Percentiles rank a stretch among this genome's conserved stretches.
phyloP scores from a whole-genome alignment of 306 rosid species.

The Datisca glomerata region DNA sequence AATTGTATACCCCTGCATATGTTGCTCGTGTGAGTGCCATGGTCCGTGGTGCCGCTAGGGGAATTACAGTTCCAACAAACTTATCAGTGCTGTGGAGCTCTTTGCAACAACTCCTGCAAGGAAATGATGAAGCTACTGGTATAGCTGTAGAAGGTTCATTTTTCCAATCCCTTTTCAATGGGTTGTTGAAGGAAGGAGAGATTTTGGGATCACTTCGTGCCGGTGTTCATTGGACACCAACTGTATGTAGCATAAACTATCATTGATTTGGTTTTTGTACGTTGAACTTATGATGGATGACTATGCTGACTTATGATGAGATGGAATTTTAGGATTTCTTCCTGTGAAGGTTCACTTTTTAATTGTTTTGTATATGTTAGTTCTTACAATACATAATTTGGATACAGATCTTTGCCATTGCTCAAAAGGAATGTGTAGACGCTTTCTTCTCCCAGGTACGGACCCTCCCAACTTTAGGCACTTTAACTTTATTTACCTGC shows the following conservation, averaged over 20 bases:
- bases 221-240: conserved; percentile 97
- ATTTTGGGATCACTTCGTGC: conserved; percentile 87
- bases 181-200: conserved; percentile 68
- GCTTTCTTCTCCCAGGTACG: conserved; percentile 91
- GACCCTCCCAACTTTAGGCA: too few relatives aligned
- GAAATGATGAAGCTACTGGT: conserved; percentile 74
- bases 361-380: neutral
- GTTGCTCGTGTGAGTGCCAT: conserved; percentile 82
- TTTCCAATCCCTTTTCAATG: conserved; percentile 82
- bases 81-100: conserved; percentile 67
- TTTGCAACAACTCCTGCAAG: conserved; percentile 74
- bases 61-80: conserved; percentile 69
- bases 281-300: too few relatives aligned
- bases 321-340: neutral
- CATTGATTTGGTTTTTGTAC: neutral
- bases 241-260: conserved; percentile 39
- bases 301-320: too few relatives aligned
- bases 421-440: conserved; percentile 79
- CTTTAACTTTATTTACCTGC: neutral
- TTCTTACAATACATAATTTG: conserved; percentile 14
- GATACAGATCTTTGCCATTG: conserved; percentile 76
- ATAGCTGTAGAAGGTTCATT: conserved; percentile 79
- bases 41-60: conserved; percentile 93
- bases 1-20: conserved; percentile 91
- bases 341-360: neutral